These are phyloP conservation scores for Pseudisothecium myosuroides DNA, from an alignment of 225 moss, liverwort and hornwort species.

Conservation along the genomic window DNA sequence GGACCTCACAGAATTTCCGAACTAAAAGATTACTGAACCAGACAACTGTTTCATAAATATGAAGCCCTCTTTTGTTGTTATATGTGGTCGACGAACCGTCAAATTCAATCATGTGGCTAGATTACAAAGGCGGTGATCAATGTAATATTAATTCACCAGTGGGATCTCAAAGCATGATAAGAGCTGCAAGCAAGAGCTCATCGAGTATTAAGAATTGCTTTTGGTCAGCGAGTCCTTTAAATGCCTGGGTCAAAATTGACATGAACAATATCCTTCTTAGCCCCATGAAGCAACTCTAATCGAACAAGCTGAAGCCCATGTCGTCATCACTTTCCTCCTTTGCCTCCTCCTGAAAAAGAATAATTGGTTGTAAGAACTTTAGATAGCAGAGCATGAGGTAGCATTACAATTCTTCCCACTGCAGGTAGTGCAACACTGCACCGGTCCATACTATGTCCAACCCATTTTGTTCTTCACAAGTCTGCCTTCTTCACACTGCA, in stretches of 20 bases:
- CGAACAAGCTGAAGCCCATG: slow-evolving; percentile 71
- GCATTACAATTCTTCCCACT: not conserved
- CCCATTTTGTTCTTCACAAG: not conserved
- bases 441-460: not conserved
- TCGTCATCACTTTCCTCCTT: slow-evolving; percentile 68
- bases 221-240: not conserved
- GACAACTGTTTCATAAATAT: not conserved
- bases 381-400: not conserved
- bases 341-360: slow-evolving; percentile 40
- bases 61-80: no score
- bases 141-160: not conserved
- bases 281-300: slow-evolving; percentile 20
- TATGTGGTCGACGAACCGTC: not conserved
- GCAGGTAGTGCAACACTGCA: no score
- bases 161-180: not conserved
- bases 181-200: not conserved
- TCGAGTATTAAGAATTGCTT: not conserved
- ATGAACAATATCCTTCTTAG: not conserved
- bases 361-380: not conserved
- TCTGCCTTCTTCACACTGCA: not conserved
- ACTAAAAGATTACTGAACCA: not conserved
- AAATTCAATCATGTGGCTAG: not conserved
- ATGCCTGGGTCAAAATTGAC: slow-evolving; percentile 7
- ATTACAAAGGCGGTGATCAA: not conserved
- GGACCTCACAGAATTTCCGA: not conserved